Evolutionary conservation across 1,284 basidiomycete species (phyloP), one percentile per base, ranked within the genome.

Genomic region (Fomitopsis pinicola): DNA sequence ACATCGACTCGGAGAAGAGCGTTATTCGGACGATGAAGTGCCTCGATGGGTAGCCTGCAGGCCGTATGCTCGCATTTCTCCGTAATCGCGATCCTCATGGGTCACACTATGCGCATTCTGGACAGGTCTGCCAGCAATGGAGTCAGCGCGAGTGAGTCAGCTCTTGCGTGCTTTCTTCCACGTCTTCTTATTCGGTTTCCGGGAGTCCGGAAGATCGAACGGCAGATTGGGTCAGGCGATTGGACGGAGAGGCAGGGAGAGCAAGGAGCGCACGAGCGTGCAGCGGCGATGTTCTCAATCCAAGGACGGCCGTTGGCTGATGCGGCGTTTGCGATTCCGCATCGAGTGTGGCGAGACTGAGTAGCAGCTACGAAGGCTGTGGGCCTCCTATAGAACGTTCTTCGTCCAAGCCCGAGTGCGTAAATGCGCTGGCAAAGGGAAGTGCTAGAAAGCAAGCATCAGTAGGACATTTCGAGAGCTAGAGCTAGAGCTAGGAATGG

Each of bases 401-500:
- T 33, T 50, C 48, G 48, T 10, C 8, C 28, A 26, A 30, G 26
- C 12, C 46, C 46, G 46, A 48, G 28, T 50, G 48, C 28, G 28
- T 50, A 50, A 17, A 50, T 50, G 28, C 48, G 28, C 48, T 50
- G 12, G 28, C 19, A 22, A 33, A 50, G 48, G 28, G 14, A 22
- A 26, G 45, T 46, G 10, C 19, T 50, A 10, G 4, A 48, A 15
- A 10, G 26, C 26, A 26, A 48, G 48, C 48, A 30, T 50, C 22
- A 50, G 48, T 33, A 15, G 48, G 48, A 50, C 28, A 15, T 50
- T 22, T 50, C 7, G 48, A 15, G 48, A 50, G 48, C 48, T 50
- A 50, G 48, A 50, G 48, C 48, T 50, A 50, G 48, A 50, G 48
- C 48, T 50, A 33, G 48, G 48, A 50, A 50, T 50, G 26, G 48